Evolutionary conservation across 306 rosid species (phyloP).

Genomic region (Cyamopsis tetragonoloba): DNA sequence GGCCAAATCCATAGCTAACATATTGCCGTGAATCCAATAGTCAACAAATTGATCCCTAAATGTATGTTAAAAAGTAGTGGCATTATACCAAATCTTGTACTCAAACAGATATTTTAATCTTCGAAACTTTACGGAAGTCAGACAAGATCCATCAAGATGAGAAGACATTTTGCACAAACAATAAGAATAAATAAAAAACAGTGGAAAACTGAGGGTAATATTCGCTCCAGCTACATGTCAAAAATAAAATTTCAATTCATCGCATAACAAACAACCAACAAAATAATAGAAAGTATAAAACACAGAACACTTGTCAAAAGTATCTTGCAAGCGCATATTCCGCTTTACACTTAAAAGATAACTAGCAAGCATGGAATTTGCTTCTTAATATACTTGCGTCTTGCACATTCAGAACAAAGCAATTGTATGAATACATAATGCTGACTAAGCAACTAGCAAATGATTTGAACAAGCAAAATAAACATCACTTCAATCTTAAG

Average conservation of each 20-base stretch:
- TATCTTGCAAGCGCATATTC: neutral
- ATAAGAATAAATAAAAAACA: neutral
- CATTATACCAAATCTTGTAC: slow-evolving; percentile 13
- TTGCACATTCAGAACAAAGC: neutral
- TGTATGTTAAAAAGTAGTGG: neutral
- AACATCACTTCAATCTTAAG: neutral
- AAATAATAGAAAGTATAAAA: neutral
- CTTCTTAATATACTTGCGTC: neutral
- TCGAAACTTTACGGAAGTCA: neutral
- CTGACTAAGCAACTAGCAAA: neutral
- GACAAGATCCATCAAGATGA: neutral
- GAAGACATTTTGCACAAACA: neutral
- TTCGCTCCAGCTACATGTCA: neutral
- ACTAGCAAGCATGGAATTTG: neutral
- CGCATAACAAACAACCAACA: neutral
- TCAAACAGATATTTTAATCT: slow-evolving; percentile 11
- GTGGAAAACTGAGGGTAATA: neutral
- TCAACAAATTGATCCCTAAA: slow-evolving; percentile 59
- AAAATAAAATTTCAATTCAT: neutral
- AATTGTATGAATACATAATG: neutral
- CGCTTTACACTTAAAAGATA: neutral
- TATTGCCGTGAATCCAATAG: slow-evolving; percentile 62
- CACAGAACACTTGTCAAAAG: neutral
- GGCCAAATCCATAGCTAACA: slow-evolving; percentile 57
- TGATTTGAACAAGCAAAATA: neutral